These are phyloP conservation scores for Phytophthora litchii DNA, from an alignment of 352 stramenopile genomes.

Conservation along the genomic window DNA sequence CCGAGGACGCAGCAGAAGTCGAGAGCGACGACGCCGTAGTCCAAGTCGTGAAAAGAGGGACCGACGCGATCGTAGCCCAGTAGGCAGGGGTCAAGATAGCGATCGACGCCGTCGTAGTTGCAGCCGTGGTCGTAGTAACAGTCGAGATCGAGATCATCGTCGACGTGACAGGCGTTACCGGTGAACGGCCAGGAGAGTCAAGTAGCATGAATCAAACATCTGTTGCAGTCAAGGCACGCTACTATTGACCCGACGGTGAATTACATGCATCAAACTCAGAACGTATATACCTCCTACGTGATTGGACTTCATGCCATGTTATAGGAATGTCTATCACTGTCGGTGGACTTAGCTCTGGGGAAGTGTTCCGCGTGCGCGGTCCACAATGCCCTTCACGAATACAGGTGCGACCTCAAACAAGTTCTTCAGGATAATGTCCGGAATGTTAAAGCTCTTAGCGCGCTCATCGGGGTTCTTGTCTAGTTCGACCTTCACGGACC, in stretches of 20 bases:
- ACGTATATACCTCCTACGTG: slow-evolving; percentile 24
- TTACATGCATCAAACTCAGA: slow-evolving; percentile 32
- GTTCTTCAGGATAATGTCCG: slow-evolving; percentile 90
- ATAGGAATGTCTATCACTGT: slow-evolving; percentile 15
- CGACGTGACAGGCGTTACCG: slow-evolving; percentile 20
- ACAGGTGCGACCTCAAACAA: slow-evolving; percentile 87
- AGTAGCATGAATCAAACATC: neutral
- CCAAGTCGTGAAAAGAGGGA: slow-evolving; percentile 29
- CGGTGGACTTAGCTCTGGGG: slow-evolving; percentile 43
- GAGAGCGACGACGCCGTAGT: slow-evolving; percentile 30
- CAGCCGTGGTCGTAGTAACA: slow-evolving; percentile 36
- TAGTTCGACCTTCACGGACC: slow-evolving; percentile 84
- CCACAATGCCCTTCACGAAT: slow-evolving; percentile 85
- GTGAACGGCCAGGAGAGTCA: slow-evolving; percentile 1
- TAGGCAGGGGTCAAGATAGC: slow-evolving; percentile 24
- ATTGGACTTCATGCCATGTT: slow-evolving; percentile 17
- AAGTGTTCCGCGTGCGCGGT: slow-evolving; percentile 62
- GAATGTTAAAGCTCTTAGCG: slow-evolving; percentile 79
- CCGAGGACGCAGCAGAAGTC: slow-evolving; percentile 30
- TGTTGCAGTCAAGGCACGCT: slow-evolving; percentile 15
- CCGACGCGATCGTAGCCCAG: slow-evolving; percentile 31
- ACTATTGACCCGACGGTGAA: slow-evolving; percentile 18
- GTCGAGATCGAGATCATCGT: slow-evolving; percentile 27
- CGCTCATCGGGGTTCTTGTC: slow-evolving; percentile 79
- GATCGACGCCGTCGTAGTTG: slow-evolving; percentile 42